Conservation (phyloP, 1,284 basidiomycete species). For the Cutaneotrichosporon cavernicola region DNA sequence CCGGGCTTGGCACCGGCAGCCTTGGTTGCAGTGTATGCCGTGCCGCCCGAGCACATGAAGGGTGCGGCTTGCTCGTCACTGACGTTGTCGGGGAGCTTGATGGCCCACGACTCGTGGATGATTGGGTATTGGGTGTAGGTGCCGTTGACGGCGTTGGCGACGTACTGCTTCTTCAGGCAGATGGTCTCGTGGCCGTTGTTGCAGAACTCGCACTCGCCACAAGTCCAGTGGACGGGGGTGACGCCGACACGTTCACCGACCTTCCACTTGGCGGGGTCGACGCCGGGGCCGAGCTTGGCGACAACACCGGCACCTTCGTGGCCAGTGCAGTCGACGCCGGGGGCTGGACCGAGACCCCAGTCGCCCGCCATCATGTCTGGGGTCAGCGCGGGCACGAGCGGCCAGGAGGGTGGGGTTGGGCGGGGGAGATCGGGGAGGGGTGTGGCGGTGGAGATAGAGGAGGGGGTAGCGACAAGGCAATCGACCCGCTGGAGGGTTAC, state of each 20-base stretch:
- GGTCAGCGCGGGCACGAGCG: constrained; percentile 3
- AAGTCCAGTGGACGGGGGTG: constrained; percentile 21
- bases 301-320: constrained; percentile 28
- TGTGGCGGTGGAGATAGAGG: no score
- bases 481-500: no score
- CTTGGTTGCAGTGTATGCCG: constrained; percentile 28
- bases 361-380: constrained; percentile 23
- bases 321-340: constrained; percentile 25
- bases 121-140: constrained; percentile 26
- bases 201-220: constrained; percentile 26
- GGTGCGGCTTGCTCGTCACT: constrained; percentile 24
- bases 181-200: constrained; percentile 22
- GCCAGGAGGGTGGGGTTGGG: no score
- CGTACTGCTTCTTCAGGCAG: constrained; percentile 19
- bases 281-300: constrained; percentile 23
- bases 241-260: constrained; percentile 24
- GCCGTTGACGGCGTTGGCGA: constrained; percentile 21
- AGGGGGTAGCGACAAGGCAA: no score
- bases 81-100: constrained; percentile 22
- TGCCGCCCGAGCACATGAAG: constrained; percentile 29
- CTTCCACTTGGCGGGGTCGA: constrained; percentile 19
- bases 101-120: constrained; percentile 21
- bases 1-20: constrained; percentile 21
- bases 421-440: no score
- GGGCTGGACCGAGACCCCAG: constrained; percentile 16